Conservation (phyloP, 371 early-diverging fungal genomes). For the Smittium culicis region DNA sequence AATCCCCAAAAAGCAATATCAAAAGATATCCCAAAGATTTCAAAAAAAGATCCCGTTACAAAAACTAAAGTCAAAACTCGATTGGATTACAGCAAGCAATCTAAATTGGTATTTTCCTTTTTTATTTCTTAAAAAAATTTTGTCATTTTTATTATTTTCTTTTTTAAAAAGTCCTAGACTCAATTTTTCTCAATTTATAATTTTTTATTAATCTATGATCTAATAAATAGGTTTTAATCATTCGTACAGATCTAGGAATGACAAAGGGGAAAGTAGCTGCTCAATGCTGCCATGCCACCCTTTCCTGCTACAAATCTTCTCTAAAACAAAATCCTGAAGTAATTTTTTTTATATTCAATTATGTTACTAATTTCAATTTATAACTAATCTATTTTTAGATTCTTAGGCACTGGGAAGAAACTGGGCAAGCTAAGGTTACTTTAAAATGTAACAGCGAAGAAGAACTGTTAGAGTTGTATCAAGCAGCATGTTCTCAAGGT, state of each 20-base stretch:
- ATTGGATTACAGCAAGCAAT: too few species aligned
- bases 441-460: constrained; percentile 65
- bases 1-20: too few species aligned
- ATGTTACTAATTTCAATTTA: too few species aligned
- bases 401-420: constrained; percentile 56
- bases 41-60: too few species aligned
- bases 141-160: too few species aligned
- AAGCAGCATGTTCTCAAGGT: constrained; percentile 48
- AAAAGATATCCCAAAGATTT: too few species aligned
- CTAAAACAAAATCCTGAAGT: constrained; percentile 39
- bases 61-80: too few species aligned
- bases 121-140: too few species aligned
- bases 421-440: constrained; percentile 79
- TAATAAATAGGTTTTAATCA: constrained; percentile 57
- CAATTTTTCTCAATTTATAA: too few species aligned
- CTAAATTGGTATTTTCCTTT: too few species aligned
- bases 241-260: constrained; percentile 88
- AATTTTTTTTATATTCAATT: constrained; percentile 13
- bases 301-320: constrained; percentile 68
- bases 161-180: too few species aligned
- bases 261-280: constrained; percentile 92
- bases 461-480: constrained; percentile 57
- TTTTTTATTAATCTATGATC: too few species aligned
- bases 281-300: constrained; percentile 87
- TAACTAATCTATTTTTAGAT: constrained; percentile 17